These are phyloP conservation scores for Verticillium albo-atrum DNA, from an alignment of 2,329 filamentous ascomycete species.

Conservation along the genomic window DNA sequence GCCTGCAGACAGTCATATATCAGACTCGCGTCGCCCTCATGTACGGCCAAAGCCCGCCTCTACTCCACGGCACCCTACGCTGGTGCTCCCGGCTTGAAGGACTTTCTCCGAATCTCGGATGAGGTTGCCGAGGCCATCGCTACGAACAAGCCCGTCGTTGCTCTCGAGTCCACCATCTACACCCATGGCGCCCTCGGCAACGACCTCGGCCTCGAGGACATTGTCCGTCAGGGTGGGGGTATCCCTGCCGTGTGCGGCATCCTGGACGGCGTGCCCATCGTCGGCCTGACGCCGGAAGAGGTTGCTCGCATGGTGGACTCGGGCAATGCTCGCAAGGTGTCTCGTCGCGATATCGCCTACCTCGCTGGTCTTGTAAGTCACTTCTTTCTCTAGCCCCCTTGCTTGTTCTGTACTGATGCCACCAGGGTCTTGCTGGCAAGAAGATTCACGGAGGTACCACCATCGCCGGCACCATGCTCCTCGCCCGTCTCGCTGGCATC, in stretches of 20 bases:
- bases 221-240: constrained; percentile 75
- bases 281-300: constrained; percentile 72
- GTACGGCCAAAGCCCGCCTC: neutral
- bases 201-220: constrained; percentile 66
- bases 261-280: constrained; percentile 73
- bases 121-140: constrained; percentile 77
- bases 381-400: neutral
- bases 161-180: constrained; percentile 94
- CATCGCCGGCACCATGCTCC: constrained; percentile 86
- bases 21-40: neutral
- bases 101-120: constrained; percentile 67
- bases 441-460: constrained; percentile 86
- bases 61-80: constrained; percentile 4
- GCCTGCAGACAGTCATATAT: neutral
- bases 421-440: constrained; percentile 58
- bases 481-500: constrained; percentile 83
- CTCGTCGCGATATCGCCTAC: constrained; percentile 80
- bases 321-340: constrained; percentile 72
- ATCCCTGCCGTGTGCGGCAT: constrained; percentile 91
- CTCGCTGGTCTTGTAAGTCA: constrained; percentile 69
- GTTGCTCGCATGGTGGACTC: constrained; percentile 66
- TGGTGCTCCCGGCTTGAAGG: constrained; percentile 24
- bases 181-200: constrained; percentile 87
- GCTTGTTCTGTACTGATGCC: neutral
- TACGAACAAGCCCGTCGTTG: constrained; percentile 77